Conservation (phyloP, 2,329 filamentous ascomycete genomes). For the Beauveria australis region DNA sequence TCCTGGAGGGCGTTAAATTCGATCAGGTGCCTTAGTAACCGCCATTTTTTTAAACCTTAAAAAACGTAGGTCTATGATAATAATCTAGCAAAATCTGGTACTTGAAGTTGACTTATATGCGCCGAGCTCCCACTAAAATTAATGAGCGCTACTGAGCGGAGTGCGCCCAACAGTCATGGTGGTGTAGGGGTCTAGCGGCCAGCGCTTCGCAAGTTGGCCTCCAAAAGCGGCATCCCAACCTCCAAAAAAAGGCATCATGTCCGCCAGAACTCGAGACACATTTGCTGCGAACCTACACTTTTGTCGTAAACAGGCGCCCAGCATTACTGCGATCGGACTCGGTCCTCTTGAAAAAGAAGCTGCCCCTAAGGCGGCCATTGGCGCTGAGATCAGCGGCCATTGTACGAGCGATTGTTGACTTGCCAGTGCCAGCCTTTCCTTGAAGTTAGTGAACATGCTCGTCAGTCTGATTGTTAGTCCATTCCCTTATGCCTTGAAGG, state of each 20-base stretch:
- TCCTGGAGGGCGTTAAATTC: too few relatives aligned
- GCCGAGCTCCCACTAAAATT: constrained; percentile 3
- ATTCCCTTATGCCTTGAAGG: too few relatives aligned
- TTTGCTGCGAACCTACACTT: constrained; percentile 10
- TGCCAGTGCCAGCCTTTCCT: too few relatives aligned
- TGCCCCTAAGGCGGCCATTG: too few relatives aligned
- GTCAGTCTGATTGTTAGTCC: too few relatives aligned
- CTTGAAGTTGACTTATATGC: constrained; percentile 4
- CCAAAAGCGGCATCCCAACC: constrained; percentile 9
- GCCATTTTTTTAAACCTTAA: neutral
- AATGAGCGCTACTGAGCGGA: constrained; percentile 4
- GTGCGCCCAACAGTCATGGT: neutral
- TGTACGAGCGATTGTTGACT: too few relatives aligned
- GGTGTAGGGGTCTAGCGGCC: neutral
- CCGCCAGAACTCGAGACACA: constrained; percentile 4
- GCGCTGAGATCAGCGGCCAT: too few relatives aligned
- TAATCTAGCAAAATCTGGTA: neutral
- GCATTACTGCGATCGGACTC: too few relatives aligned
- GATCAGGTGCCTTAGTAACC: too few relatives aligned
- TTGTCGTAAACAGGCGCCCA: neutral
- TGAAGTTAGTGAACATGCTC: too few relatives aligned
- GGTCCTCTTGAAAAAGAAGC: too few relatives aligned
- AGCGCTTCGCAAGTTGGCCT: constrained; percentile 8
- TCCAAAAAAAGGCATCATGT: constrained; percentile 5
- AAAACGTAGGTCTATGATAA: neutral